These are phyloP conservation scores for Ceratobasidium sp. DNA, from an alignment of 1,284 basidiomycete species.

Conservation along the genomic window DNA sequence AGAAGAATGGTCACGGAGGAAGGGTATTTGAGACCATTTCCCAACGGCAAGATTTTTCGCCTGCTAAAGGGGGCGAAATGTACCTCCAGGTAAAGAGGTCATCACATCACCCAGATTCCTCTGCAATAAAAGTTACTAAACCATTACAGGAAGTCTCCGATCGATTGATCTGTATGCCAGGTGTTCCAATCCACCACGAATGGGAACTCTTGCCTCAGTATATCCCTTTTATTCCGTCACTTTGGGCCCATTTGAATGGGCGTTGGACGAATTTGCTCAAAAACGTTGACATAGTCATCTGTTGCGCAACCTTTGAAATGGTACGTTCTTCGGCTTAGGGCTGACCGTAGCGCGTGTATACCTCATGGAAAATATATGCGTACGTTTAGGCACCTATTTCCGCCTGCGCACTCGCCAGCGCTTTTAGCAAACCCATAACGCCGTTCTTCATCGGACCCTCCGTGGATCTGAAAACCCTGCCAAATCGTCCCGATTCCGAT, in stretches of 20 bases:
- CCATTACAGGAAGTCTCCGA: conserved; percentile 5
- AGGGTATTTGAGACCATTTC: neutral
- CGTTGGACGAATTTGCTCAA: conserved; percentile 12
- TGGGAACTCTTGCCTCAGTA: conserved; percentile 20
- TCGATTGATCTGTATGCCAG: conserved; percentile 10
- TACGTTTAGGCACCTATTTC: conserved; percentile 7
- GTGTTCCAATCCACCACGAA: conserved; percentile 16
- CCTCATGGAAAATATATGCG: too few species aligned
- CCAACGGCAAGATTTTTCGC: neutral
- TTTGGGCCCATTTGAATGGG: neutral
- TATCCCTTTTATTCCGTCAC: neutral
- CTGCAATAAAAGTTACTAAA: too few species aligned
- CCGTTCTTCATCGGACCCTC: conserved; percentile 12
- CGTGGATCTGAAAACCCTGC: neutral
- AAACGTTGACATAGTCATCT: neutral
- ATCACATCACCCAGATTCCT: too few species aligned
- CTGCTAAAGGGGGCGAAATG: neutral
- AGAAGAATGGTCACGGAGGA: conserved; percentile 1
- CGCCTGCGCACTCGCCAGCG: neutral
- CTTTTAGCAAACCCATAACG: neutral
- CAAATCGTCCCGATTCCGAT: neutral
- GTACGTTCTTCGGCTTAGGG: neutral
- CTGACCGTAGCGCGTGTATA: too few species aligned
- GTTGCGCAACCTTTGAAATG: conserved; percentile 15
- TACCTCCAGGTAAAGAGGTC: conserved; percentile 7